These are phyloP conservation scores for Plenodomus tracheiphilus DNA, from an alignment of 2,329 filamentous ascomycete species.

Conservation along the genomic window DNA sequence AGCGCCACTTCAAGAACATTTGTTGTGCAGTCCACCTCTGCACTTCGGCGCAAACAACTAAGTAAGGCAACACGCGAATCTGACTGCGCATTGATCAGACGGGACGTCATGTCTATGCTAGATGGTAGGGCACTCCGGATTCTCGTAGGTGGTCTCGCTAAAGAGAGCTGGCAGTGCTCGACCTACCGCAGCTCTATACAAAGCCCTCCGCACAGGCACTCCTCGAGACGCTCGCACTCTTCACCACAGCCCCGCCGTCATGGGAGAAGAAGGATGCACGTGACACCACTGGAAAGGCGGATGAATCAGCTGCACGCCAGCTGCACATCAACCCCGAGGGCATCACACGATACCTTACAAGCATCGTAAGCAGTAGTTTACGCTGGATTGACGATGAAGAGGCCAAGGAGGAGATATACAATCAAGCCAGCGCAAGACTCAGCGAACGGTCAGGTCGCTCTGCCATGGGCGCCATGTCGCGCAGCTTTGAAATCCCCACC, in stretches of 20 bases:
- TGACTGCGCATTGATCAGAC: not conserved
- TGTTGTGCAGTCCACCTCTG: not conserved
- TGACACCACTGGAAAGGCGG: constrained; percentile 19
- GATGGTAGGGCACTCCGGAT: constrained; percentile 23
- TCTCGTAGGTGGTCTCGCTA: not conserved
- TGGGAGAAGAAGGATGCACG: constrained; percentile 60
- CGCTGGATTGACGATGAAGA: constrained; percentile 70
- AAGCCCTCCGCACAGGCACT: constrained; percentile 69
- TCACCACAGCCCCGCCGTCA: constrained; percentile 68
- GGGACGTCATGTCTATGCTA: constrained; percentile 26
- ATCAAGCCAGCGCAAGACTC: constrained; percentile 75
- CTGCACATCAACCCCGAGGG: constrained; percentile 52
- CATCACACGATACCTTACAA: constrained; percentile 68
- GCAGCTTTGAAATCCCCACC: constrained; percentile 62
- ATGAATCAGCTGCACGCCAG: constrained; percentile 4
- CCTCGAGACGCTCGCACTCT: constrained; percentile 64
- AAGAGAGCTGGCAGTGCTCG: constrained; percentile 55
- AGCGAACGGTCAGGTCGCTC: constrained; percentile 82
- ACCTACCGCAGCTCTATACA: constrained; percentile 82
- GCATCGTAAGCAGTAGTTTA: constrained; percentile 68
- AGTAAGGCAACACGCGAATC: too few relatives aligned
- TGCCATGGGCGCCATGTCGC: constrained; percentile 66
- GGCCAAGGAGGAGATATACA: constrained; percentile 72
- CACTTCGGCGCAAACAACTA: not conserved
- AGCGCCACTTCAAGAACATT: not conserved